Evolutionary conservation across 179 eudicot genomes (phyloP).

Genomic region (Beta macrorhiza): DNA sequence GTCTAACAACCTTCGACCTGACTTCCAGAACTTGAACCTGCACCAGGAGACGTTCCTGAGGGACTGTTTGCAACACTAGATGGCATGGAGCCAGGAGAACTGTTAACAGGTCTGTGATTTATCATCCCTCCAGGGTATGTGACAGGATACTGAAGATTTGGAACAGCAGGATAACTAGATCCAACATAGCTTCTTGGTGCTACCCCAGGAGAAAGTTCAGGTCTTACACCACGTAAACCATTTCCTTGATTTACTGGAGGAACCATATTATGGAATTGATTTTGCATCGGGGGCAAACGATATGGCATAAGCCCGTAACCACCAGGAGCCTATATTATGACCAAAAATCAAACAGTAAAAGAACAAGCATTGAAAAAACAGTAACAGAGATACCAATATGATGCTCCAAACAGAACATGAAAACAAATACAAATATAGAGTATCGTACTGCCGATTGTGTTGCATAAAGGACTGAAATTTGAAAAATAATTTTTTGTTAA

Average conservation of each 20-base stretch:
- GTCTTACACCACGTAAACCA: constrained; percentile 55
- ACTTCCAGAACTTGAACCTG: constrained; percentile 57
- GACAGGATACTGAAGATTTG: constrained; percentile 66
- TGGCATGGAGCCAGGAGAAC: constrained; percentile 54
- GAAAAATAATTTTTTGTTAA: background rate
- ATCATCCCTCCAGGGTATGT: constrained; percentile 71
- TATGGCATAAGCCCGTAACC: constrained; percentile 77
- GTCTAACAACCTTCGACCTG: constrained; percentile 70
- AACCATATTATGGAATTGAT: constrained; percentile 53
- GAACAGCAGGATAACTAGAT: constrained; percentile 58
- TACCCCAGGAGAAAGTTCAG: constrained; percentile 52
- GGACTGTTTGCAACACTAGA: constrained; percentile 49
- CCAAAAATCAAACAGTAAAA: background rate
- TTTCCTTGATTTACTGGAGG: constrained; percentile 63
- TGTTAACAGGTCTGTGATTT: constrained; percentile 55
- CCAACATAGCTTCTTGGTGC: constrained; percentile 66
- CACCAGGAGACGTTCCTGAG: constrained; percentile 77
- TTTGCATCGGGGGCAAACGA: constrained; percentile 70
- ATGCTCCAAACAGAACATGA: background rate
- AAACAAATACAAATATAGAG: background rate
- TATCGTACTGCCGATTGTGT: background rate
- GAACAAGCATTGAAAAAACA: background rate
- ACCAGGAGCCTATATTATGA: constrained; percentile 60
- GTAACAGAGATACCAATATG: background rate
- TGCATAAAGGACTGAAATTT: background rate